A percentile compares a stretch with the other conserved stretches of the same genome.
Conservation (phyloP, 345 rosid species). For the Arabis alpina region DNA sequence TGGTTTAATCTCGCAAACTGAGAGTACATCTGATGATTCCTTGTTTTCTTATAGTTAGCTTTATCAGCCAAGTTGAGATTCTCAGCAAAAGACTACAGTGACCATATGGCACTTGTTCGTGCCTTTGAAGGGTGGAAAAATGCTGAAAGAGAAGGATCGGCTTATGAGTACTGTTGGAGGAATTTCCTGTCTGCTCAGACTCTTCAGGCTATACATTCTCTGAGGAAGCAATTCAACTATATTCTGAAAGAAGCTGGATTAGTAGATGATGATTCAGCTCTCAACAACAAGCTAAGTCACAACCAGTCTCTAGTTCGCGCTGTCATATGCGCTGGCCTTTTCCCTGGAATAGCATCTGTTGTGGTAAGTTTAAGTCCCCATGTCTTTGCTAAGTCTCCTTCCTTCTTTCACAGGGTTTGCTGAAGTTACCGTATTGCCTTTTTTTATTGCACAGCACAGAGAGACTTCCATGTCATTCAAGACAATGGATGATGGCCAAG, state of each 20-base stretch:
- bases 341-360: conserved; percentile 95
- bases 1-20: conserved; percentile 15
- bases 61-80: conserved; percentile 94
- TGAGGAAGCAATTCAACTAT: conserved; percentile 85
- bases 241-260: conserved; percentile 87
- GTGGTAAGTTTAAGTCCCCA: conserved; percentile 56
- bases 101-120: conserved; percentile 98
- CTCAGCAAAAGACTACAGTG: conserved; percentile 98
- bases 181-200: conserved; percentile 96
- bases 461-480: conserved; percentile 96
- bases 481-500: conserved; percentile 98
- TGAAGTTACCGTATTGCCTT: conserved; percentile 1
- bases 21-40: conserved; percentile 20
- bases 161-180: conserved; percentile 97
- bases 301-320: conserved; percentile 92
- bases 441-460: conserved; percentile 65
- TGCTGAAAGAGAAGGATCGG: conserved; percentile 94
- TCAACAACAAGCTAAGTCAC: conserved; percentile 83
- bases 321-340: conserved; percentile 91
- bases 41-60: conserved; percentile 65
- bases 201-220: conserved; percentile 94
- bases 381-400: background rate
- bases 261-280: conserved; percentile 61
- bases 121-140: conserved; percentile 99
- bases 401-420: background rate